Percentiles rank a stretch among this genome's conserved stretches.
Conservation (phyloP, 148 eudicot genomes). For the Diospyros lotus region DNA sequence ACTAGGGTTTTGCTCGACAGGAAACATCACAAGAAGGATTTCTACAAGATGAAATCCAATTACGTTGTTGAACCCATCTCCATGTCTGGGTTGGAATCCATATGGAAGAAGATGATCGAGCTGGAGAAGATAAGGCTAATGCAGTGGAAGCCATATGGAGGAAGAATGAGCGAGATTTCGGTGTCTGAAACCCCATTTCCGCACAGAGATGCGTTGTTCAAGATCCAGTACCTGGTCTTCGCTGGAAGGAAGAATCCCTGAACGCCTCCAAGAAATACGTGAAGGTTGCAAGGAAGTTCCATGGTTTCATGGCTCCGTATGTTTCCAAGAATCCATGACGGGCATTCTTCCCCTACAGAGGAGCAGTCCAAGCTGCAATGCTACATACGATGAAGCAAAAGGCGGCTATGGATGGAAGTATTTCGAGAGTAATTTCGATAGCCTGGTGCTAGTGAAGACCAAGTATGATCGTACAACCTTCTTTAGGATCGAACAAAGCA, state of each 20-base stretch:
- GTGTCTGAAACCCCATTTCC: constrained; percentile 8
- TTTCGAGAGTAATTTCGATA: no score
- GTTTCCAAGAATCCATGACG: constrained; percentile 6
- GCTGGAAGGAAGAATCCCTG: background rate
- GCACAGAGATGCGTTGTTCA: background rate
- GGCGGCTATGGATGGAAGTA: no score
- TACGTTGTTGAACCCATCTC: constrained; percentile 25
- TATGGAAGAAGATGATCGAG: constrained; percentile 29
- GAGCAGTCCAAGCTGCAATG: no score
- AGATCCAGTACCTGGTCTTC: background rate
- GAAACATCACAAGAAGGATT: background rate
- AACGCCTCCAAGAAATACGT: background rate
- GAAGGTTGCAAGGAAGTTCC: background rate
- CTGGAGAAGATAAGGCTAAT: background rate
- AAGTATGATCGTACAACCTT: no score
- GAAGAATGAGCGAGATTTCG: constrained; percentile 3
- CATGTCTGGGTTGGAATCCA: constrained; percentile 22
- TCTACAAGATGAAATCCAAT: constrained; percentile 28
- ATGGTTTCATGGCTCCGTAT: constrained; percentile 10
- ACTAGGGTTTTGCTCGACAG: constrained; percentile 17
- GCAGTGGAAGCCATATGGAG: constrained; percentile 6
- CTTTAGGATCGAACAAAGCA: no score
- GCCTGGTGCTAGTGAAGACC: no score
- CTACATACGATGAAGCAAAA: no score
- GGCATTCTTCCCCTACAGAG: constrained; percentile 16